Base-by-base conservation (phyloP, 2,329 filamentous ascomycete genomes). In the Ophiostoma triangulosporum region DNA sequence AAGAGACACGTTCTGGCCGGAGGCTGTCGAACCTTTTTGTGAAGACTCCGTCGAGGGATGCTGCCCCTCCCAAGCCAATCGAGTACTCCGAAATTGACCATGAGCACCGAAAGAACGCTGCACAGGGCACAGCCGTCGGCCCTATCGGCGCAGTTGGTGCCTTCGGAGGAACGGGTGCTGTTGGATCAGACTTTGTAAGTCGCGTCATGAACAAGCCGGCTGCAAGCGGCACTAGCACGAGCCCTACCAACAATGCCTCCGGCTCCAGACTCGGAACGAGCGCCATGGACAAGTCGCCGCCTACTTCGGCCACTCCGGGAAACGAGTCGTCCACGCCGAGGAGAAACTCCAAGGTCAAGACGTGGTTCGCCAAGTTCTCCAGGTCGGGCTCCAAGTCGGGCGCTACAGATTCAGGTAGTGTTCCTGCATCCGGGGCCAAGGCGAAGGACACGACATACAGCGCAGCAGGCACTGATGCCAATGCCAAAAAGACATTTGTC, bases 341-440 rank as follows among this genome's bases (percentile, higher is more conserved):
- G 14, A 62, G 62, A 0, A 63, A 63, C 6, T 60, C 53, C 26
- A 67, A 66, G 46, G 64, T 71, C 27, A 70, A 65, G 55, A 66
- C 62, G 38, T 75, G 73, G 73, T 61, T 75, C 14, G 70, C 63
- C 9, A 70, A 66, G 36, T 68, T 74, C 54, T 55, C 62, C 3
- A 65, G 67, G 6, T 61, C 63, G 0, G 60, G 64, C 0, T 58
- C 64, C 8, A 62, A 60, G 53, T 64, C 65, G 2, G 59, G 62
- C 3, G 58, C 59, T 2, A 54, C 57, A 9, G 43, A 17, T 8
- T 14, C 43, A 8, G 43, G 8, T 15, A 26, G 24, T 31, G 7
- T 11, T 20, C 27, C 27, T 20, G n/a, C 46, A n/a, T 24, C 36
- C 4, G 26, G 9, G 7, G 17, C 17, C 26, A 17, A 32, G n/a